These are phyloP conservation scores for Luffa acutangula DNA, from an alignment of 306 rosid species.

Conservation along the genomic window DNA sequence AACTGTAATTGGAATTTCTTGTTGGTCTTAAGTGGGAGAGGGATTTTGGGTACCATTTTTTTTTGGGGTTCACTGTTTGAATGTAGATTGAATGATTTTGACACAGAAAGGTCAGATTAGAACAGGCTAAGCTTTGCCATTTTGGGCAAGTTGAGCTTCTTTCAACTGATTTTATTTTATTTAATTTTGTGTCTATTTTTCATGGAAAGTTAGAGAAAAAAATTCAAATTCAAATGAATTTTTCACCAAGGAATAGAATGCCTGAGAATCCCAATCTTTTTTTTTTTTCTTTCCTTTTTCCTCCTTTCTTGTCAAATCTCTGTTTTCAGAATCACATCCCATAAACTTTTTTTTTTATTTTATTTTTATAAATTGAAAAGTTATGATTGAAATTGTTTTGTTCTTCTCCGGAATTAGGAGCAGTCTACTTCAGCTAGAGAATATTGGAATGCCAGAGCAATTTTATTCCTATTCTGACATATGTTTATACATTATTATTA, in stretches of 20 bases:
- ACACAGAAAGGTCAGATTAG: not conserved
- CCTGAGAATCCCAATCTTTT: not conserved
- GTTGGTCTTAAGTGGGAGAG: not conserved
- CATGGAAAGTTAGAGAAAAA: not conserved
- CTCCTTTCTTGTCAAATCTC: not conserved
- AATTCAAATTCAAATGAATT: not conserved
- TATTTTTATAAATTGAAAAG: not conserved
- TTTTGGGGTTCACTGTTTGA: not conserved
- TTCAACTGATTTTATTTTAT: not conserved
- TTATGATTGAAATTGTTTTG: slow-evolving; percentile 1
- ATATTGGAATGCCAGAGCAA: slow-evolving; percentile 4
- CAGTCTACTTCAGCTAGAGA: slow-evolving; percentile 7
- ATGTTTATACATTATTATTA: not conserved
- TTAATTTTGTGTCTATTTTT: not conserved
- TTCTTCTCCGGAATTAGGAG: not conserved
- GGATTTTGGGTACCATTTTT: not conserved
- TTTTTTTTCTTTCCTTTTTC: not conserved
- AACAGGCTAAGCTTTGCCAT: not conserved
- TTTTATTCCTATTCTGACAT: not conserved
- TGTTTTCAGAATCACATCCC: not conserved
- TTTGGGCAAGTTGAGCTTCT: not conserved
- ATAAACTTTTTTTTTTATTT: not conserved
- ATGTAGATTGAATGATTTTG: not conserved
- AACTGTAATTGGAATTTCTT: not conserved
- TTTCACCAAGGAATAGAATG: not conserved